Percentiles rank a stretch among this genome's conserved stretches.
These are phyloP conservation scores for Xylaria telfairii DNA, from an alignment of 495 filamentous ascomycete species.

Conservation along the genomic window DNA sequence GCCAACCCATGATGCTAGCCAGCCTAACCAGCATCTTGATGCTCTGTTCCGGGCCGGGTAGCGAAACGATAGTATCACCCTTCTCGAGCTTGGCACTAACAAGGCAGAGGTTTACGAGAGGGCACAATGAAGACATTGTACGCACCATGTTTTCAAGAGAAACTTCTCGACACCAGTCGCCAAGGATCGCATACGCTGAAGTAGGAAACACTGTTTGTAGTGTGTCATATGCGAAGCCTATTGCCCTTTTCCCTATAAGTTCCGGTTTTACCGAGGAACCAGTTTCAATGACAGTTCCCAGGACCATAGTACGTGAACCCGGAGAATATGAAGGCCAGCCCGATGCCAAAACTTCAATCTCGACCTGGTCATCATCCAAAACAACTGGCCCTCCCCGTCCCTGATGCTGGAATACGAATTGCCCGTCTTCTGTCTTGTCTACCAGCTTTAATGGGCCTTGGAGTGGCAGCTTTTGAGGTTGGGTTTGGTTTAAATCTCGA, in stretches of 20 bases:
- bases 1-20: conserved; percentile 23
- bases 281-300: conserved; percentile 21
- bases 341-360: conserved; percentile 30
- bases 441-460: conserved; percentile 19
- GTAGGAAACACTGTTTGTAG: conserved; percentile 26
- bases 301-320: conserved; percentile 25
- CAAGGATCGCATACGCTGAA: conserved; percentile 27
- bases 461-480: conserved; percentile 19
- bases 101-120: conserved; percentile 23
- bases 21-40: conserved; percentile 23
- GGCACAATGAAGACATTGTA: conserved; percentile 24
- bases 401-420: conserved; percentile 29
- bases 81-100: conserved; percentile 29
- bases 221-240: conserved; percentile 26
- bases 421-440: conserved; percentile 17
- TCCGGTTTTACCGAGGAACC: conserved; percentile 18
- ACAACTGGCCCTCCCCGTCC: background rate
- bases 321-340: conserved; percentile 23
- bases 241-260: conserved; percentile 14
- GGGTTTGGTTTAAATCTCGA: background rate
- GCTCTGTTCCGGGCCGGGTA: conserved; percentile 24
- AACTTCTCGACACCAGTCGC: conserved; percentile 3
- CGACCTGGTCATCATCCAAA: conserved; percentile 24
- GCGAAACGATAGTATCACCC: conserved; percentile 25
- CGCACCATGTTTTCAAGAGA: conserved; percentile 11